Percentiles rank a stretch among this genome's conserved stretches.
Conservation (phyloP, 345 rosid genomes). For the Eucalyptus microcorys region DNA sequence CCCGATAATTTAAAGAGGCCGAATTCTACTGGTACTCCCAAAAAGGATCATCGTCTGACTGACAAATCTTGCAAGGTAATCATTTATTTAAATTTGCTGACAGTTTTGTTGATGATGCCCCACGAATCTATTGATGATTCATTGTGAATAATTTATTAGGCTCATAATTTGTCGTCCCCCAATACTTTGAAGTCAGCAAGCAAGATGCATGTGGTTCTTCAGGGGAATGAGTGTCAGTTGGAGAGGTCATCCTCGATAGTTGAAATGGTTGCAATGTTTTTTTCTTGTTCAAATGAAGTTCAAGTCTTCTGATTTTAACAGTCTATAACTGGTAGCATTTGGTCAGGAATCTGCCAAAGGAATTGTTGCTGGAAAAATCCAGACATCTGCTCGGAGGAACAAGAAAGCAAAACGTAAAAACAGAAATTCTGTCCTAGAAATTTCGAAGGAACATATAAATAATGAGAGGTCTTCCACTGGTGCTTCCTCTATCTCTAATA, state of each 20-base stretch:
- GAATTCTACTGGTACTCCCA: constrained; percentile 11
- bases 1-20: constrained; percentile 26
- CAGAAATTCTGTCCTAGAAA: constrained; percentile 17
- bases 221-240: constrained; percentile 14
- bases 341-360: constrained; percentile 57
- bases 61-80: constrained; percentile 42
- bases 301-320: constrained; percentile 3
- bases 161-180: not conserved
- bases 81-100: not conserved
- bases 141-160: not conserved
- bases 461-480: constrained; percentile 16
- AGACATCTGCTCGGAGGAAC: constrained; percentile 38
- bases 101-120: not conserved
- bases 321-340: constrained; percentile 35
- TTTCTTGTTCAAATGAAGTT: constrained; percentile 5
- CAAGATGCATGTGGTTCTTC: constrained; percentile 13
- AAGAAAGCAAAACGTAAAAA: constrained; percentile 56
- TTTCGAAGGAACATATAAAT: constrained; percentile 15
- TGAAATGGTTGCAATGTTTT: constrained; percentile 22
- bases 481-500: constrained; percentile 5
- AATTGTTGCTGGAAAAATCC: constrained; percentile 31
- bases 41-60: constrained; percentile 4
- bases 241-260: constrained; percentile 9
- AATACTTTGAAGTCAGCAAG: constrained; percentile 13
- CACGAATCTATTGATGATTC: not conserved